Base-by-base conservation (phyloP, 768 basidiomycete species). In the Hortiboletus campestris region DNA sequence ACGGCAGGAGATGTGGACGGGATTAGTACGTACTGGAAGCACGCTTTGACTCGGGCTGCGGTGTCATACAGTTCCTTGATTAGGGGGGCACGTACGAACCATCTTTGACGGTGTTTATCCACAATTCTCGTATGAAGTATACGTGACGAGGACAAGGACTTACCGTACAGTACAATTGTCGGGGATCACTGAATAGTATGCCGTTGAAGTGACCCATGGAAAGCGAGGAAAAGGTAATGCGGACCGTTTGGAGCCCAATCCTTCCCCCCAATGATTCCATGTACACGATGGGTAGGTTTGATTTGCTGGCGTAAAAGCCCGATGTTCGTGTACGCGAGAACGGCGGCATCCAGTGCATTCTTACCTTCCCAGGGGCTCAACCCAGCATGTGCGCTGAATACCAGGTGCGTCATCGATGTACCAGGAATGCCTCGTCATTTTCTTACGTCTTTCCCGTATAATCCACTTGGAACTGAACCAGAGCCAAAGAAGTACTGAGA, bases 271-370 rank as follows among this genome's bases (percentile, higher is more conserved):
- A 94, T 84, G 44, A 92, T 80, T 0, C 91, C 90, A 63, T 95
- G 91, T 4, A 91, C 81, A 38, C 91, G 84, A 59, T 87, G 83
- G 0, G 84, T 84, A 0, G 93, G 89, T 49, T 80, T 78, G 16
- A 91, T 77, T 63, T 94, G 93, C 69, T 95, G 93, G 16, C 93
- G 83, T 22, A 94, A 77, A 8, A 84, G 83, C 0, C 89, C 84
- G 25, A 94, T 84, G 50, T 85, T 88, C 46, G 81, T 87, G 66
- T 94, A 94, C 5, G 88, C 87, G 4, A 91, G 77, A 6, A 93
- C 87, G n/a, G 90, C 91, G 1, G 93, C 93, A 65, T 95, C 92
- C 13, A 93, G 71, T 1, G 91, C 86, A 58, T 94, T 93, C 56
- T 76, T 78, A 2, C 90, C 91, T 68, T 92, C 88, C 91, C 91